Conservation (phyloP, 768 basidiomycete species). For the Floccularia luteovirens region DNA sequence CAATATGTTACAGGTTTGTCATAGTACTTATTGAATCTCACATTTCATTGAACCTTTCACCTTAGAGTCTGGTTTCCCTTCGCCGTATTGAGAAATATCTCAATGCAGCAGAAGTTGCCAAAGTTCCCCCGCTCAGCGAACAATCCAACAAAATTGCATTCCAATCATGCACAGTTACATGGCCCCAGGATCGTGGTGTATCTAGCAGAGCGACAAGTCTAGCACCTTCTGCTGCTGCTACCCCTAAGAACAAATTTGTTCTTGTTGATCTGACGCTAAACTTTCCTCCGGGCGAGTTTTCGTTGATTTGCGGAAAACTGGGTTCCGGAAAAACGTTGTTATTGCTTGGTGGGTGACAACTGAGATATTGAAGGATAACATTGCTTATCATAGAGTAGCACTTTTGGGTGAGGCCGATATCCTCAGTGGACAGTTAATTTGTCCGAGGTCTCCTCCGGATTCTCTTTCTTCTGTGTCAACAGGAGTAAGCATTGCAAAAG, state of each 20-base stretch:
- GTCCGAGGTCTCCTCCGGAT: slow-evolving; percentile 82
- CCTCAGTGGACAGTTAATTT: slow-evolving; percentile 70
- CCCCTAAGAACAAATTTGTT: slow-evolving; percentile 74
- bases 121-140: slow-evolving; percentile 47
- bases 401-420: slow-evolving; percentile 87
- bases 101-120: slow-evolving; percentile 59
- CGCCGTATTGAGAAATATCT: slow-evolving; percentile 92
- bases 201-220: no score
- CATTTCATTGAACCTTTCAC: background rate
- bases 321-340: slow-evolving; percentile 87
- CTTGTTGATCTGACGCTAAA: slow-evolving; percentile 71
- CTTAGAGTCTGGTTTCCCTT: slow-evolving; percentile 71
- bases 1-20: slow-evolving; percentile 69
- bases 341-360: slow-evolving; percentile 40
- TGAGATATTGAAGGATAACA: slow-evolving; percentile 6
- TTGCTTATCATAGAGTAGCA: slow-evolving; percentile 25
- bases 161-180: slow-evolving; percentile 83
- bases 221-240: slow-evolving; percentile 51
- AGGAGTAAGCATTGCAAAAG: slow-evolving; percentile 28
- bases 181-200: slow-evolving; percentile 67
- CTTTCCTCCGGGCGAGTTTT: slow-evolving; percentile 75
- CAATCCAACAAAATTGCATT: slow-evolving; percentile 62
- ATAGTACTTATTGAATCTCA: background rate
- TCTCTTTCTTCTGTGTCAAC: slow-evolving; percentile 54
- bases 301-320: slow-evolving; percentile 82